Conservation (phyloP, 305 asterid genomes). For the Nicotiana rustica region DNA sequence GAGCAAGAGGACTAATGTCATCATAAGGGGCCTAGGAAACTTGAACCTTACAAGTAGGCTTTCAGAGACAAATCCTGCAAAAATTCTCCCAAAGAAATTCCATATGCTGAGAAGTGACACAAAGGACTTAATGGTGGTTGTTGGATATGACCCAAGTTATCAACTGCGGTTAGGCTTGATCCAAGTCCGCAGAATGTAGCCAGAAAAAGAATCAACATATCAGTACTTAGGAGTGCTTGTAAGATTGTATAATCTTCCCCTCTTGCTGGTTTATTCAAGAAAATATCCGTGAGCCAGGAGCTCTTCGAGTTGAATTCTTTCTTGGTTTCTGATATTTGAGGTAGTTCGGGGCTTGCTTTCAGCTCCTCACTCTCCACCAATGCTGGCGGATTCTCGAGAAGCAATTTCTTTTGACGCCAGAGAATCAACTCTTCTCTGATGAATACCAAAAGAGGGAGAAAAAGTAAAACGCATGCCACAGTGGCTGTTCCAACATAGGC, state of each 20-base stretch:
- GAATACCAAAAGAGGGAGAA: slow-evolving; percentile 61
- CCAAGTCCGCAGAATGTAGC: too few species aligned
- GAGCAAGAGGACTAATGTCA: too few species aligned
- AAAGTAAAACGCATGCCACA: slow-evolving; percentile 58
- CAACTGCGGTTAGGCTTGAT: too few species aligned
- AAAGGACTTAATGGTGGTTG: too few species aligned
- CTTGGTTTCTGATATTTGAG: slow-evolving; percentile 8
- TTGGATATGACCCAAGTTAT: too few species aligned
- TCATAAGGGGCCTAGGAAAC: too few species aligned
- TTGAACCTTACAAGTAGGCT: too few species aligned
- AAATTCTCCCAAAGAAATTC: too few species aligned
- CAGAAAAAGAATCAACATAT: too few species aligned
- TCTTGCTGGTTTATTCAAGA: slow-evolving; percentile 66
- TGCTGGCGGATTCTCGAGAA: not conserved
- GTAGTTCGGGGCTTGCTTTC: not conserved
- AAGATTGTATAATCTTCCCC: slow-evolving; percentile 69
- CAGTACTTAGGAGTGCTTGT: too few species aligned
- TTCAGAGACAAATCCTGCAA: too few species aligned
- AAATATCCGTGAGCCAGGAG: slow-evolving; percentile 46
- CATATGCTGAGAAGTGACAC: too few species aligned
- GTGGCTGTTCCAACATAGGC: slow-evolving; percentile 68
- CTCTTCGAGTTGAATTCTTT: slow-evolving; percentile 26
- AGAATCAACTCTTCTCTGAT: slow-evolving; percentile 55
- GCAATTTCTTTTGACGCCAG: slow-evolving; percentile 41
- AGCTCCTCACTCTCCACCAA: not conserved